These are phyloP conservation scores for Rhizopus sp. DNA, from an alignment of 371 early-diverging fungal genomes.

Conservation along the genomic window DNA sequence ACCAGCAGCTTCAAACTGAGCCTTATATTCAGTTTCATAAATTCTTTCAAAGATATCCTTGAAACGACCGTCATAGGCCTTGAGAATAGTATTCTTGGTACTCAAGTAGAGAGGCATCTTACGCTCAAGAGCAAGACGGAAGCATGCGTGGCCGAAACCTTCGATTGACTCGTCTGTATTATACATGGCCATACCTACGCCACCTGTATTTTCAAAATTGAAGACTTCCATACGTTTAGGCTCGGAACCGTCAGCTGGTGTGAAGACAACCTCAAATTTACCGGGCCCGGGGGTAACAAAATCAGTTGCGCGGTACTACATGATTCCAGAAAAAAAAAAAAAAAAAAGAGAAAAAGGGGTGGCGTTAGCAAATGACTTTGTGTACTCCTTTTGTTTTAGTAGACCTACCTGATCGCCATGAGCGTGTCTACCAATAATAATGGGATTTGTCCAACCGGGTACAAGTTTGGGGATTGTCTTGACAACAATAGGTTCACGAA, in stretches of 20 bases:
- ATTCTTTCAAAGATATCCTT: constrained; percentile 95
- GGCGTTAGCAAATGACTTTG: background rate
- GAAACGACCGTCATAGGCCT: constrained; percentile 97
- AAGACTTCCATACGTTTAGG: constrained; percentile 70
- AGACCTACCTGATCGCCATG: constrained; percentile 89
- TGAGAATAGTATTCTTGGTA: constrained; percentile 98
- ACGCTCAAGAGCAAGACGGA: constrained; percentile 85
- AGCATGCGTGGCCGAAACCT: constrained; percentile 94
- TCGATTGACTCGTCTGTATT: constrained; percentile 90
- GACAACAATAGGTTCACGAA: constrained; percentile 96
- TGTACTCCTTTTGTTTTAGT: background rate
- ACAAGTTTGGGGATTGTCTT: constrained; percentile 88
- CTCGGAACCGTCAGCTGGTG: constrained; percentile 78
- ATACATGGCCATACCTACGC: constrained; percentile 96
- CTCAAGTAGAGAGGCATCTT: constrained; percentile 92
- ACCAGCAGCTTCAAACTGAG: constrained; percentile 69
- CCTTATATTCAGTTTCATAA: constrained; percentile 78
- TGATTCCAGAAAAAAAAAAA: constrained; percentile 10
- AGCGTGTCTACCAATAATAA: constrained; percentile 96
- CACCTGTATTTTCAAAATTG: constrained; percentile 77
- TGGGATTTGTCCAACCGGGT: constrained; percentile 94
- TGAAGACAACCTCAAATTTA: constrained; percentile 86
- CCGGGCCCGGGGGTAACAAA: constrained; percentile 90
- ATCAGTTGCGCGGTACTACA: constrained; percentile 92
- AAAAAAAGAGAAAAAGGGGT: too few species aligned